These are phyloP conservation scores for Arthrobotrys sphaeroides DNA, from an alignment of 2,329 filamentous ascomycete genomes.

Conservation along the genomic window DNA sequence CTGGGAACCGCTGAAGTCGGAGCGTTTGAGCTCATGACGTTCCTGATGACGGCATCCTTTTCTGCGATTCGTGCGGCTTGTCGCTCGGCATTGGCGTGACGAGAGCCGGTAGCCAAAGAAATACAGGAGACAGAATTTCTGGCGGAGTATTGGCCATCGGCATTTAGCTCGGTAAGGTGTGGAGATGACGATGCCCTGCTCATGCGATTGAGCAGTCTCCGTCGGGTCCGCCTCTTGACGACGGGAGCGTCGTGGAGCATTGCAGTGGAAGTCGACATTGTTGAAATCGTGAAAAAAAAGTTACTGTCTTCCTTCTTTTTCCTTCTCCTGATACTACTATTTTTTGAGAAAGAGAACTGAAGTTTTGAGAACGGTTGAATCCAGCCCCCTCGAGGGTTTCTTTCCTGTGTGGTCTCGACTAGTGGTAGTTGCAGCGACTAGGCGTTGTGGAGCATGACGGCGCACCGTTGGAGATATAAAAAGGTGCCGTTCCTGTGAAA, in stretches of 20 bases:
- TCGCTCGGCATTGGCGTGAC: conserved; percentile 1
- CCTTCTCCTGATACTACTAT: background rate
- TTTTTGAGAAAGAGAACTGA: background rate
- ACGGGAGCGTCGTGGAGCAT: conserved; percentile 44
- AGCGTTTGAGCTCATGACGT: conserved; percentile 31
- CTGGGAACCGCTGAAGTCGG: conserved; percentile 22
- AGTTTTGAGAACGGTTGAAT: background rate
- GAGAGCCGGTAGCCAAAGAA: conserved; percentile 32
- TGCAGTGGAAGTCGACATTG: background rate
- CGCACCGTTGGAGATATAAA: background rate
- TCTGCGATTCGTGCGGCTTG: conserved; percentile 34
- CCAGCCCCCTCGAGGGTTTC: conserved; percentile 7
- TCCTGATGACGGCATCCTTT: conserved; percentile 42
- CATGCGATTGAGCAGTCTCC: conserved; percentile 42
- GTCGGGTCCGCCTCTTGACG: conserved; percentile 34
- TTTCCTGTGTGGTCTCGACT: conserved; percentile 1
- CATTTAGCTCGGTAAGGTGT: conserved; percentile 40
- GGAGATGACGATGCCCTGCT: conserved; percentile 46
- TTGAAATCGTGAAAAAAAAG: background rate
- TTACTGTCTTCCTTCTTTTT: too few species aligned
- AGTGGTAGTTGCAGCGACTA: background rate
- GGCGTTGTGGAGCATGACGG: background rate
- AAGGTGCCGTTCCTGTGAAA: conserved; percentile 2
- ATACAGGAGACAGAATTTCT: conserved; percentile 51
- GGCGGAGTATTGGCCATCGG: conserved; percentile 34